Conservation (phyloP, 139 green algal species). For the Protoeuglena noctilucae region DNA sequence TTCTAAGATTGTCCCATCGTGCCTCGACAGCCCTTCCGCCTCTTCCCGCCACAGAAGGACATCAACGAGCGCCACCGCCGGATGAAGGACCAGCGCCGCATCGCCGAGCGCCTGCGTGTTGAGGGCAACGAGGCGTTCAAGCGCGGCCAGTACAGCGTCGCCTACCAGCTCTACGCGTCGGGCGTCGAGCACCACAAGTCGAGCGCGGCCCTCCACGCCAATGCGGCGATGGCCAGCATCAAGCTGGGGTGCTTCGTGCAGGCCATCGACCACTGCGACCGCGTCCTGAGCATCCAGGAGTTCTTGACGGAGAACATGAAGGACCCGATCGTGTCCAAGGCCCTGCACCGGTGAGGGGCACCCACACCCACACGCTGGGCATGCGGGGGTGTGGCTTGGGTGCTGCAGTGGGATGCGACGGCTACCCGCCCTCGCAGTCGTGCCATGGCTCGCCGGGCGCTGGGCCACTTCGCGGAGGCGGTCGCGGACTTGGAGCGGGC, state of each 20-base stretch:
- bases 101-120: slow-evolving; percentile 40
- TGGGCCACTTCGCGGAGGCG: slow-evolving; percentile 19
- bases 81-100: slow-evolving; percentile 46
- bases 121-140: slow-evolving; percentile 43
- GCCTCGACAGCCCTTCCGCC: too few species aligned
- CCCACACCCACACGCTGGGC: too few species aligned
- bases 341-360: slow-evolving; percentile 36
- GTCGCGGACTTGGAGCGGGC: slow-evolving; percentile 24
- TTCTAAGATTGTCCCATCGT: too few species aligned
- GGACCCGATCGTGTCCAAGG: slow-evolving; percentile 42
- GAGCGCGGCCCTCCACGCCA: slow-evolving; percentile 54
- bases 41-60: too few species aligned
- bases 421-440: not conserved
- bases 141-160: slow-evolving; percentile 27
- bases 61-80: slow-evolving; percentile 54
- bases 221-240: slow-evolving; percentile 50
- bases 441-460: slow-evolving; percentile 4
- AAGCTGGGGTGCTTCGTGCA: slow-evolving; percentile 54
- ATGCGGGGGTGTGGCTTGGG: slow-evolving; percentile 13
- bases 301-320: slow-evolving; percentile 34
- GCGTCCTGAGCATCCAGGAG: slow-evolving; percentile 43
- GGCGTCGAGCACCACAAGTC: slow-evolving; percentile 43
- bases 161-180: slow-evolving; percentile 46
- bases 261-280: slow-evolving; percentile 57
- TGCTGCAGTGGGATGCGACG: not conserved